Conservation (phyloP, 148 eudicot genomes). For the Fagopyrum esculentum region DNA sequence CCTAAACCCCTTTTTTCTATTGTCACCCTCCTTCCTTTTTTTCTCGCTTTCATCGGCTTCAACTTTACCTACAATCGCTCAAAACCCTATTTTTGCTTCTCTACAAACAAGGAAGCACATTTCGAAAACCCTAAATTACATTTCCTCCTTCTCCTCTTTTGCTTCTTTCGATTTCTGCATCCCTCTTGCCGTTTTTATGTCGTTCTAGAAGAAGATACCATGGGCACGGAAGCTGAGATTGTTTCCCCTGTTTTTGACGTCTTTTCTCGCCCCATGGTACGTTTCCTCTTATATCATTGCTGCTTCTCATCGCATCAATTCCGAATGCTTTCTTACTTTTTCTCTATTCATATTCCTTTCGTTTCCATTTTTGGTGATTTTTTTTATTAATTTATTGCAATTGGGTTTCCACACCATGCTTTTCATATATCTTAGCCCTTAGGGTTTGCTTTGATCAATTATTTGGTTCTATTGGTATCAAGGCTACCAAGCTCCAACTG, state of each 20-base stretch:
- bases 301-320: not conserved
- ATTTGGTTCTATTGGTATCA: not conserved
- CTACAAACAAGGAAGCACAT: conserved; percentile 1
- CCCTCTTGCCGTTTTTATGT: not conserved
- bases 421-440: not conserved
- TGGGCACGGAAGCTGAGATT: conserved; percentile 59
- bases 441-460: not conserved
- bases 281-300: conserved; percentile 6
- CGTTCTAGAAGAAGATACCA: conserved; percentile 20
- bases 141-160: not conserved
- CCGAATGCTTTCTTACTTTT: not conserved
- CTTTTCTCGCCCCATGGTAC: conserved; percentile 26
- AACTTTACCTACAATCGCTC: not conserved
- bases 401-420: not conserved
- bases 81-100: conserved; percentile 5
- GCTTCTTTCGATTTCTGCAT: not conserved
- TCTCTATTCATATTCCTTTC: not conserved
- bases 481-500: not conserved
- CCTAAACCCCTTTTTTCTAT: not conserved
- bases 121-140: not conserved
- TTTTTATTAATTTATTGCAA: not conserved
- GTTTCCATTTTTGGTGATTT: not conserved
- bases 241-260: conserved; percentile 44
- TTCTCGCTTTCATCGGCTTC: conserved; percentile 1
- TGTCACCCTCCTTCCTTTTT: not conserved